These are phyloP conservation scores for Erodium maritimum DNA, from an alignment of 345 rosid genomes.

Conservation along the genomic window DNA sequence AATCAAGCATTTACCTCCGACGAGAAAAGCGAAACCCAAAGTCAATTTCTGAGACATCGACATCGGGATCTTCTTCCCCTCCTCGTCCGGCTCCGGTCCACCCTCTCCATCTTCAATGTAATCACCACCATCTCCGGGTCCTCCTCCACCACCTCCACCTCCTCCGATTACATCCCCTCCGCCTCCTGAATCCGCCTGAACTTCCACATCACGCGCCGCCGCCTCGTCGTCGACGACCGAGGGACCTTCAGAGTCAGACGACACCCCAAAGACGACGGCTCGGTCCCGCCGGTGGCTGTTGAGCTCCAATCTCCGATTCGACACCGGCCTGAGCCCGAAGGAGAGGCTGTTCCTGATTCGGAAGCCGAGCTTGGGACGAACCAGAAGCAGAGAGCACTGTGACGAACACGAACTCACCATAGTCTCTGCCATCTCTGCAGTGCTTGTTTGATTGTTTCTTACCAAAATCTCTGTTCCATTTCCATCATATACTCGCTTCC, in stretches of 20 bases:
- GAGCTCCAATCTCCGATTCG: too few species aligned
- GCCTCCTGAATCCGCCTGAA: too few species aligned
- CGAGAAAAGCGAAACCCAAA: slow-evolving; percentile 49
- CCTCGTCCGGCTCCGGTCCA: slow-evolving; percentile 25
- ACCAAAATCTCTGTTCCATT: too few species aligned
- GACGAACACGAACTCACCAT: slow-evolving; percentile 13
- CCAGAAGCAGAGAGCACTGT: slow-evolving; percentile 29
- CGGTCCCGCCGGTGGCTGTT: neutral
- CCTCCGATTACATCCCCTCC: slow-evolving; percentile 2
- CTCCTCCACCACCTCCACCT: slow-evolving; percentile 6
- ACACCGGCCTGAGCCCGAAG: too few species aligned
- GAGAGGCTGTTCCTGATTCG: too few species aligned
- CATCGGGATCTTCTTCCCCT: slow-evolving; percentile 42
- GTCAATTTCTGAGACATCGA: slow-evolving; percentile 60
- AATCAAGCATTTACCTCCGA: slow-evolving; percentile 45
- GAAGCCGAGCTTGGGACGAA: slow-evolving; percentile 10
- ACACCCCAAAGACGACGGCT: slow-evolving; percentile 18
- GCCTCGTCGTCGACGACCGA: neutral
- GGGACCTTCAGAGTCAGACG: slow-evolving; percentile 9
- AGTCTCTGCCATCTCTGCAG: slow-evolving; percentile 18
- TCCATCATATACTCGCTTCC: too few species aligned
- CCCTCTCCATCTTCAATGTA: slow-evolving; percentile 11
- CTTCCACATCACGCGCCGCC: slow-evolving; percentile 1
- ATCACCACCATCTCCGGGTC: slow-evolving; percentile 12
- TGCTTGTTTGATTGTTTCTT: neutral